Evolutionary conservation across 2,329 filamentous ascomycete genomes (phyloP), one percentile per base, ranked within the genome.

Genomic region (Trichophyton mentagrophytes): DNA sequence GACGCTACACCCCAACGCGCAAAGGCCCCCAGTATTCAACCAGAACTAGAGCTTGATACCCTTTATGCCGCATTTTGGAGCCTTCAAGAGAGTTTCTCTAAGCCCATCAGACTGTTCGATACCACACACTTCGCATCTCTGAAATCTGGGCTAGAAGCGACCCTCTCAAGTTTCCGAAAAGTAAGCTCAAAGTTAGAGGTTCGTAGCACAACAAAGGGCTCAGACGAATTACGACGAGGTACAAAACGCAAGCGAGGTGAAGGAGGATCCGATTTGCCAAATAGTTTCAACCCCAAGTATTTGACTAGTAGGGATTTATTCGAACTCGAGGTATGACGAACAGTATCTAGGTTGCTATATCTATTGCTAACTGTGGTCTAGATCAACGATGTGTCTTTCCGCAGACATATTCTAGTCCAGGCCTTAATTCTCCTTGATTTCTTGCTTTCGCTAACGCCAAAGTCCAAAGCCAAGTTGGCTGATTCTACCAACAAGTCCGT

Each of bases 251-350:
- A 91, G 72, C 79, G 82, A 49, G 79, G 81, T 9, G 80, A 76
- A 30, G 80, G 83, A 58, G 82, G 83, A 6, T 79, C 82, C 57
- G 85, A 86, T 63, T 76, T 85, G 58, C 80, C 85, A 25, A 87
- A 84, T 69, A 85, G 83, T 25, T 97, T 96, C 76, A 99, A 99
- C 68, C 92, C 95, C 1, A 99, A 97, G 71, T 99, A 99, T 71
- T 81, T 99, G 17, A 99, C 93, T n/a, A 97, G 91, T 72, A 83
- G 88, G 65, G 95, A 99, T 71, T 79, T 99, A 1, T 99, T 99
- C 73, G 90, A 95, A 68, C 82, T 99, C 53, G 93, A 99, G 81
- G 88, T 90, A 79, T 63, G 77, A 59, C 25, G 20, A 33, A 13
- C 30, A 7, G 6, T 13, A 76, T 22, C 27, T 5, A 27, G 7